Evolutionary conservation across 2,329 filamentous ascomycete species (phyloP).

Genomic region (Pestalotiopsis sp.): DNA sequence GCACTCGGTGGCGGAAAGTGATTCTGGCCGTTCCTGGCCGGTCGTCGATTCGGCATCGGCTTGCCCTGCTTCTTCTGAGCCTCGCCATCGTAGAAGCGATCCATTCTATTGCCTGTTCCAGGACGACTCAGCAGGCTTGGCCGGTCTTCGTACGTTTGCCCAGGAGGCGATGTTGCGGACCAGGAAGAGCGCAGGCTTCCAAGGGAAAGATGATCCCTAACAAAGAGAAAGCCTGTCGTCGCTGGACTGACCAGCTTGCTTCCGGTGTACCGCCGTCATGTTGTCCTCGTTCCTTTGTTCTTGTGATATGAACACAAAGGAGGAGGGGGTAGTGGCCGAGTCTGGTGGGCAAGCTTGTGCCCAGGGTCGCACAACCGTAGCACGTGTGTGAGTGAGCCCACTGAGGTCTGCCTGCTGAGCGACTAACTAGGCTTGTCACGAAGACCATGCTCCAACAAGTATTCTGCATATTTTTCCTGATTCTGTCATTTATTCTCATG

Average conservation of each 20-base stretch:
- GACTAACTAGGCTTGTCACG: too few relatives aligned
- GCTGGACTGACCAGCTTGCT: background rate
- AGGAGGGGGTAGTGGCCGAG: background rate
- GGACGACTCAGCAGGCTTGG: too few relatives aligned
- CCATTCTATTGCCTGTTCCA: background rate
- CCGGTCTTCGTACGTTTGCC: too few relatives aligned
- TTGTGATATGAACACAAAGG: background rate
- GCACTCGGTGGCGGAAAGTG: constrained; percentile 8
- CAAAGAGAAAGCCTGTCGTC: background rate
- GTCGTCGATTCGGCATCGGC: background rate
- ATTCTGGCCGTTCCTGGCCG: constrained; percentile 4
- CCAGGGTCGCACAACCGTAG: background rate
- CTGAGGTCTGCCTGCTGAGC: too few relatives aligned
- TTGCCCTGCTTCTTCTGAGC: background rate
- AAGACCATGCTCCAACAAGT: too few relatives aligned
- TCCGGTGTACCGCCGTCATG: background rate
- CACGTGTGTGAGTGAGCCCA: too few relatives aligned
- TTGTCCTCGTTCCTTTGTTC: background rate
- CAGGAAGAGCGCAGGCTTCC: too few relatives aligned
- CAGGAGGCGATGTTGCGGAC: too few relatives aligned
- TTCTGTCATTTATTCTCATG: too few relatives aligned
- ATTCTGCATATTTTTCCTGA: too few relatives aligned
- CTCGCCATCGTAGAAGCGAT: background rate
- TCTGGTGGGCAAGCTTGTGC: background rate
- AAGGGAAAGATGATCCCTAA: background rate